Base-by-base conservation (phyloP, 2,329 filamentous ascomycete genomes). In the Claviceps sp. region DNA sequence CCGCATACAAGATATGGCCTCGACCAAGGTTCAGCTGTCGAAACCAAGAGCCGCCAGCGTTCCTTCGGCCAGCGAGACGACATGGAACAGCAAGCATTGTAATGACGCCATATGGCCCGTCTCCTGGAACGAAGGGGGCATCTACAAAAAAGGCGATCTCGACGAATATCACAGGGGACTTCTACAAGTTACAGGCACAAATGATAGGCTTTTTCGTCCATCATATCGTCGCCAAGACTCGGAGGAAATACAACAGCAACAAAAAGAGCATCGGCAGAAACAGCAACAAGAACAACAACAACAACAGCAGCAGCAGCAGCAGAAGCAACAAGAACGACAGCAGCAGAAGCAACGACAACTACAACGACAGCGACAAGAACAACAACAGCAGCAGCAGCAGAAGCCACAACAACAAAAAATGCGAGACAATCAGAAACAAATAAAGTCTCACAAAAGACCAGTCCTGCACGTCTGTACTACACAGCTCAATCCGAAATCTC, bases 101-200 rank as follows among this genome's bases (percentile, higher is more conserved):
- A 17, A n/a, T 16, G 47, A 9, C 16, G 14, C 47, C 6, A 16
- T 37, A 5, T 14, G 4, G 34, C 7, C 37, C 1, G n/a, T 13
- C 9, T 11, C 20, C 5, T n/a, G 20, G 22, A 5, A 34, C 2
- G 43, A 42, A 3, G 29, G 6, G 2, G 22, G 3, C 11, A 16
- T n/a, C 4, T 9, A 7, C 37, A 29, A 29, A 3, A 8, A 17
- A 6, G 3, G 17, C 17, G 13, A n/a, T 14, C 50, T 51, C 36
- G 50, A 51, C n/a, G 50, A 51, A 3, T 51, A 51, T 11, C 50
- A 51, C 17, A 39, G 37, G n/a, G 50, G 50, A 8, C 50, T 51
- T 34, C 23, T 51, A 4, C 50, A 51, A 42, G 23, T 47, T 23
- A 17, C 44, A 5, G 44, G 43, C 16, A 46, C 50, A n/a, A 17